Evolutionary conservation across 2,329 filamentous ascomycete genomes (phyloP), one percentile per base, ranked within the genome.

Genomic region (Alternaria arbusti): DNA sequence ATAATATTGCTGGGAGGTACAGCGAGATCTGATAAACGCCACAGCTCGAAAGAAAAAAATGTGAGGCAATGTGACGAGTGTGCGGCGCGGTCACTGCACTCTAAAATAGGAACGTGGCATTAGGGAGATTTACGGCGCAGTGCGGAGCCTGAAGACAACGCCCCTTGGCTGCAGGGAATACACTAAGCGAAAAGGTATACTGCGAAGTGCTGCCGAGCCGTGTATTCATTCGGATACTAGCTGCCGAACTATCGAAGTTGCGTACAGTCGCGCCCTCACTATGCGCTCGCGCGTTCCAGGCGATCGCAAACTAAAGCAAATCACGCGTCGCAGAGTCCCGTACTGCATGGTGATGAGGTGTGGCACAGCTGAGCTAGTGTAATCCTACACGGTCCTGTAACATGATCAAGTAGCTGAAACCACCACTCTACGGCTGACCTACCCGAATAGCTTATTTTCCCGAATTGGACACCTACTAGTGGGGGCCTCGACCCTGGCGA

Each of bases 381-480:
- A 68, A 59, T 66, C 60, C 60, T 66, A 66, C 63, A 61, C 63
- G 32, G 47, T 66, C 60, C 63, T 66, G 64, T 63, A 61, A 66
- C 63, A 58, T 54, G 51, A 57, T 55, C 17, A 45, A 66, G 59
- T 68, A 66, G 60, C 63, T 68, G 61, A 68, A 66, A 68, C 65
- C 45, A 36, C 12, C 28, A 28, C 51, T 52, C 36, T 57, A 56
- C 65, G 64, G 64, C 65, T 62, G 55, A 66, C 60, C 63, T 64
- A 68, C 57, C 60, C 57, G 55, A 64, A 65, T 58, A 56, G 59
- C 55, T 54, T 15, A 28, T 32, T 59, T 51, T 57, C 40, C 55
- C 54, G 43, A 63, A 60, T 58, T 45, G 46, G 59, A 58, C 54
- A 36, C 32, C 26, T 59, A 40, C 36, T 40, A 51, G 61, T 56